A percentile compares a stretch with the other conserved stretches of the same genome.
Conservation (phyloP, 176 grass and related monocot species). For the Pharus latifolius region DNA sequence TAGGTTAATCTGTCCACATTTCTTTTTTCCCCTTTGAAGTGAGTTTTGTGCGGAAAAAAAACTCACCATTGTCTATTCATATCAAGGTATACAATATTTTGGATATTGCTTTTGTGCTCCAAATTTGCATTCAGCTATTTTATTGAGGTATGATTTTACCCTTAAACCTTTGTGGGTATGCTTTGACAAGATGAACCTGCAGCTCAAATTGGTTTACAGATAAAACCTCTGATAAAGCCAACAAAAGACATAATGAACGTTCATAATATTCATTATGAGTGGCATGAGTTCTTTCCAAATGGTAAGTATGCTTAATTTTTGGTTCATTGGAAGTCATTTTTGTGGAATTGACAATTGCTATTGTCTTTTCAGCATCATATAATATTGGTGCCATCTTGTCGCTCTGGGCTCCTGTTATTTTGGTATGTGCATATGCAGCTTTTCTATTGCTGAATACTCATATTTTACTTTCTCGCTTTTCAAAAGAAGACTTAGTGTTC, state of each 20-base stretch:
- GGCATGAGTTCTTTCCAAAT: slow-evolving; percentile 97
- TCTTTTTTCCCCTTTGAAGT: background rate
- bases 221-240: slow-evolving; percentile 79
- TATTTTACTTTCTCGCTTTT: too few species aligned
- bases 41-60: background rate
- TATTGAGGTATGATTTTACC: slow-evolving; percentile 53
- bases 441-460: slow-evolving; percentile 7
- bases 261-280: slow-evolving; percentile 70
- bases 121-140: slow-evolving; percentile 92
- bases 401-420: slow-evolving; percentile 80
- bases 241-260: slow-evolving; percentile 91
- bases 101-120: slow-evolving; percentile 69
- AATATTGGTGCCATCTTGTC: slow-evolving; percentile 77
- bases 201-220: slow-evolving; percentile 44
- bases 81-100: slow-evolving; percentile 83
- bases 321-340: background rate
- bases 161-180: slow-evolving; percentile 8
- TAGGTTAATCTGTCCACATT: slow-evolving; percentile 35
- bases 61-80: slow-evolving; percentile 28
- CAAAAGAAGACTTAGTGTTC: background rate
- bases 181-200: slow-evolving; percentile 6
- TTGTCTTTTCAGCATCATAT: slow-evolving; percentile 50
- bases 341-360: background rate
- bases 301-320: slow-evolving; percentile 26
- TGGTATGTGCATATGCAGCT: slow-evolving; percentile 37